Evolutionary conservation across 257 asterid genomes (phyloP).

Genomic region (Solanum ahanhuiri): DNA sequence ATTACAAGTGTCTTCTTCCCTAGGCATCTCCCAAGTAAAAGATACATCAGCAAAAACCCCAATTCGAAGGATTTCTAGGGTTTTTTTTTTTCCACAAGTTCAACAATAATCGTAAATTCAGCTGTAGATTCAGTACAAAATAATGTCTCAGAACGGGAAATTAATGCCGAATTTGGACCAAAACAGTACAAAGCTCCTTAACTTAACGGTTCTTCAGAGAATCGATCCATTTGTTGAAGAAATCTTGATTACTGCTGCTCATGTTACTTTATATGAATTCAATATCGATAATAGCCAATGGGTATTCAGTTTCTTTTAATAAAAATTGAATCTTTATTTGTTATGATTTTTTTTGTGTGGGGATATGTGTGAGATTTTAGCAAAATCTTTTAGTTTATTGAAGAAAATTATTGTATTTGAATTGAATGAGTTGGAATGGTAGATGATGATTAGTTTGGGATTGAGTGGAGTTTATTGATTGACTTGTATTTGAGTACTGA

Average conservation of each 20-base stretch:
- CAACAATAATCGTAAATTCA: not conserved
- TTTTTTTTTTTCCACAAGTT: not conserved
- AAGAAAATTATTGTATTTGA: not conserved
- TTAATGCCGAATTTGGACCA: conserved; percentile 71
- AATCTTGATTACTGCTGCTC: conserved; percentile 65
- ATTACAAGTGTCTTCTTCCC: not conserved
- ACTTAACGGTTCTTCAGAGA: conserved; percentile 78
- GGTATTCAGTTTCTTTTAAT: conserved; percentile 22
- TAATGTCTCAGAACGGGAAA: conserved; percentile 28
- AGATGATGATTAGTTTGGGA: not conserved
- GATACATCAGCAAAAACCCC: not conserved
- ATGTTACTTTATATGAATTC: conserved; percentile 64
- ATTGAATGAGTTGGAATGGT: not conserved
- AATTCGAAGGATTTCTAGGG: not conserved
- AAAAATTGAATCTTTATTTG: not conserved
- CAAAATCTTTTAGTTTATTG: not conserved
- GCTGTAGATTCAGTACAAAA: not conserved
- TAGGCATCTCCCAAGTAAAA: not conserved
- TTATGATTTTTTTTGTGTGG: not conserved
- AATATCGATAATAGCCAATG: conserved; percentile 59
- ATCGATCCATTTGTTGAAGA: conserved; percentile 75
- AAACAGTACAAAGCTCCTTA: conserved; percentile 57
- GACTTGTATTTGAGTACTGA: not conserved
- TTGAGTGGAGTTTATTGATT: not conserved
- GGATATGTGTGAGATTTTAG: not conserved